Percentiles rank a stretch among this genome's conserved stretches.
phyloP scores from a whole-genome alignment of 805 yeast species.

The Saturnispora kantuleensis region DNA sequence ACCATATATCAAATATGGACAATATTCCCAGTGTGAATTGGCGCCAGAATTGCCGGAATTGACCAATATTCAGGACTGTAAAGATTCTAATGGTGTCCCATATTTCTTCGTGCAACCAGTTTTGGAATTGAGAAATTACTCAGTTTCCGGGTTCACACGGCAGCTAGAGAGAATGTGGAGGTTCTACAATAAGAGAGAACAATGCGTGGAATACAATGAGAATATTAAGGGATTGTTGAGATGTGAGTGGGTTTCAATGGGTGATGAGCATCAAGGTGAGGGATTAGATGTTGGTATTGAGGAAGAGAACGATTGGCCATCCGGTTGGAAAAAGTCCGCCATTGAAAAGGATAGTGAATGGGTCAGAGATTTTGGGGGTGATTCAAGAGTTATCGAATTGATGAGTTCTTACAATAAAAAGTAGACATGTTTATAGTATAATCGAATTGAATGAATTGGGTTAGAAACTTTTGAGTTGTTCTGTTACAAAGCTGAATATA shows the following conservation, averaged over 20 bases:
- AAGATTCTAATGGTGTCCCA: constrained; percentile 35
- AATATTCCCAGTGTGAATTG: constrained; percentile 42
- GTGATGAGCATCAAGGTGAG: constrained; percentile 25
- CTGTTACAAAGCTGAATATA: too few relatives aligned
- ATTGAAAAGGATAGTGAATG: constrained; percentile 71
- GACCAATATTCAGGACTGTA: constrained; percentile 19
- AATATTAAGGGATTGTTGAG: constrained; percentile 18
- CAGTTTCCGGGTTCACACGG: constrained; percentile 65
- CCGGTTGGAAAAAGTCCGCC: constrained; percentile 74
- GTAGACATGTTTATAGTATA: not conserved
- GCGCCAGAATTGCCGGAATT: constrained; percentile 45
- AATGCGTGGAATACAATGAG: constrained; percentile 27
- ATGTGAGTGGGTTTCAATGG: constrained; percentile 47
- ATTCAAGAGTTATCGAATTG: constrained; percentile 50
- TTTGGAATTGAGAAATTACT: constrained; percentile 65
- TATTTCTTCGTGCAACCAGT: constrained; percentile 70
- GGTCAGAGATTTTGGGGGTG: constrained; percentile 66
- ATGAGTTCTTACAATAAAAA: constrained; percentile 36
- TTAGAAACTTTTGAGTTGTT: too few relatives aligned
- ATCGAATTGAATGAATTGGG: too few relatives aligned
- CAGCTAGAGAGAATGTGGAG: constrained; percentile 71
- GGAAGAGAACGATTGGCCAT: constrained; percentile 86
- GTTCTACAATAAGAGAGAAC: constrained; percentile 63
- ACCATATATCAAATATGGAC: constrained; percentile 53
- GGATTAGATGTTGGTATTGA: constrained; percentile 31